A percentile compares a stretch with the other conserved stretches of the same genome.
Evolutionary conservation across 108 stramenopile species (phyloP).

Genomic region (Phaeodactylum tricornutum): DNA sequence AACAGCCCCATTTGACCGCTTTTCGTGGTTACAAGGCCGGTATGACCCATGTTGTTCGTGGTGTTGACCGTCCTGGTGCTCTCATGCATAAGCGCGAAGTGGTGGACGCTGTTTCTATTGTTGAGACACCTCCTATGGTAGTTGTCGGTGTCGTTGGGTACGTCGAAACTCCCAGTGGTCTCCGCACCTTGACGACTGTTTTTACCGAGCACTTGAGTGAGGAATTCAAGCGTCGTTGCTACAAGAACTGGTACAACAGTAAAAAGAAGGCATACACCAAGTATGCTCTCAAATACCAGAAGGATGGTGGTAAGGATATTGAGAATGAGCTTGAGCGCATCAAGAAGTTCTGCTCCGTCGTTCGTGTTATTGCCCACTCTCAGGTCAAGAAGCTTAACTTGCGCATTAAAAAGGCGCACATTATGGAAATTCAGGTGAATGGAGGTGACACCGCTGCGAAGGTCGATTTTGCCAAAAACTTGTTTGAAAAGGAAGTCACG

Average conservation of each 20-base stretch:
- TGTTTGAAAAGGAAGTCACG: slow-evolving; percentile 96
- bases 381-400: slow-evolving; percentile 96
- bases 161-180: slow-evolving; percentile 96
- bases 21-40: slow-evolving; percentile 99
- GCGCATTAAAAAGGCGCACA: slow-evolving; percentile 98
- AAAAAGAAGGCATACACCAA: slow-evolving; percentile 99
- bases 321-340: slow-evolving; percentile 95
- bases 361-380: slow-evolving; percentile 98
- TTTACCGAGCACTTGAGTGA: slow-evolving; percentile 98
- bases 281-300: slow-evolving; percentile 97
- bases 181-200: slow-evolving; percentile 97
- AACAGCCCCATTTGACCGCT: slow-evolving; percentile 93
- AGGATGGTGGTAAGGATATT: slow-evolving; percentile 86
- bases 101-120: slow-evolving; percentile 97
- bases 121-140: slow-evolving; percentile 99
- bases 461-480: slow-evolving; percentile 96
- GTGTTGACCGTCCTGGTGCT: slow-evolving; percentile 98
- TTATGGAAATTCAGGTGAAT: slow-evolving; percentile 99
- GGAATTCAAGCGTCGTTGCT: slow-evolving; percentile 98
- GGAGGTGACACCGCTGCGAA: slow-evolving; percentile 95
- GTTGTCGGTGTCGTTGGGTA: slow-evolving; percentile 99
- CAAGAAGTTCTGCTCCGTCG: slow-evolving; percentile 95
- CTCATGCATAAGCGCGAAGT: slow-evolving; percentile 99
- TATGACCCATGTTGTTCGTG: slow-evolving; percentile 99
- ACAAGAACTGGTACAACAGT: slow-evolving; percentile 99